phyloP scores from a whole-genome alignment of 352 stramenopile species.

The Phytophthora macrochlamydospora region DNA sequence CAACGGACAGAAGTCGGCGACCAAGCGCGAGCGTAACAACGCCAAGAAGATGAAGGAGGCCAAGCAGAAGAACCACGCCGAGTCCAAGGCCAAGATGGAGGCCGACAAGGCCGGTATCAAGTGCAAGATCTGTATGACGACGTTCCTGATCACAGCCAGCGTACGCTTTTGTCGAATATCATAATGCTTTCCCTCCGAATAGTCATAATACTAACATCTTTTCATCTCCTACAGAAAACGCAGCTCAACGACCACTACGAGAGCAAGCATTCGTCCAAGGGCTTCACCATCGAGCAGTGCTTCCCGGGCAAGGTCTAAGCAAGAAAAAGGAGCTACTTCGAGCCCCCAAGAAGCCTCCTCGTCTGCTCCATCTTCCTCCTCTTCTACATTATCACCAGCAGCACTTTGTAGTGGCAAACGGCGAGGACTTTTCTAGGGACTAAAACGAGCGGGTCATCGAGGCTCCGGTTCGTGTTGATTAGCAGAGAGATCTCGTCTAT shows the following conservation, averaged over 20 bases:
- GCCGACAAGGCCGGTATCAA: constrained; percentile 78
- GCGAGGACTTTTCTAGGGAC: too few species aligned
- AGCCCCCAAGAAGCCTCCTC: background rate
- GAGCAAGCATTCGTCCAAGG: constrained; percentile 82
- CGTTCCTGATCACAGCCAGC: constrained; percentile 85
- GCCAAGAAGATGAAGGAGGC: constrained; percentile 86
- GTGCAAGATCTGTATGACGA: constrained; percentile 91
- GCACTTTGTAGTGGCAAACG: background rate
- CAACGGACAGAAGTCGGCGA: constrained; percentile 83
- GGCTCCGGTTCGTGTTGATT: too few species aligned
- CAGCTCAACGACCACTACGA: constrained; percentile 84
- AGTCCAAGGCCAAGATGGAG: constrained; percentile 84
- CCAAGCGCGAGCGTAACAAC: constrained; percentile 84
- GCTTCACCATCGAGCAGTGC: constrained; percentile 73
- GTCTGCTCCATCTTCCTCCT: background rate
- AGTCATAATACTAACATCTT: constrained; percentile 5
- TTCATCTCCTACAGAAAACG: constrained; percentile 36
- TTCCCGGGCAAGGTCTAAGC: constrained; percentile 19
- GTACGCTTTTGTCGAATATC: constrained; percentile 37
- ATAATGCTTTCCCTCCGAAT: background rate
- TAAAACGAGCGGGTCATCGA: background rate
- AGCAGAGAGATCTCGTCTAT: too few species aligned
- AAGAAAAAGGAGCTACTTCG: background rate
- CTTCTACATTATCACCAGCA: constrained; percentile 2
- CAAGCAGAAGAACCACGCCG: constrained; percentile 81